A percentile compares a stretch with the other conserved stretches of the same genome.
Conservation (phyloP, 768 basidiomycete genomes). For the Boletus sp. region DNA sequence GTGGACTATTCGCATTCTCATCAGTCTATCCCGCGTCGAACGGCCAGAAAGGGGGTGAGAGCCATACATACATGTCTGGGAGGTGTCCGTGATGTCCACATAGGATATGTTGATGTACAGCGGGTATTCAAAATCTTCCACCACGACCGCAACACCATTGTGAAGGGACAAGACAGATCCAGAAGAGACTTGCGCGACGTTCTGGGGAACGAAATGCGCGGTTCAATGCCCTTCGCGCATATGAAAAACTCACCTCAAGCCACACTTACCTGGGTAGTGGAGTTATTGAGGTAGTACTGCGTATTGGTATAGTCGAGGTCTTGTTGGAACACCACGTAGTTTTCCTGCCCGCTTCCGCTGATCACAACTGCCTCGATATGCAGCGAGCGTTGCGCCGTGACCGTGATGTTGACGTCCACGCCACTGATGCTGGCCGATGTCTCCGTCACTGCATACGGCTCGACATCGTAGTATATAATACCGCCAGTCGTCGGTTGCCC, state of each 20-base stretch:
- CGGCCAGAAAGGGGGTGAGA: background rate
- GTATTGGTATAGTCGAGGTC: slow-evolving; percentile 55
- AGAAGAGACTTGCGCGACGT: slow-evolving; percentile 46
- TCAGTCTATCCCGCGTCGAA: background rate
- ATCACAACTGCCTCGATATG: slow-evolving; percentile 60
- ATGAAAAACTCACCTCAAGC: background rate
- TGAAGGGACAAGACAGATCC: slow-evolving; percentile 50
- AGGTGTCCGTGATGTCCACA: slow-evolving; percentile 30
- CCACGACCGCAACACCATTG: slow-evolving; percentile 39
- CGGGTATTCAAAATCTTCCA: slow-evolving; percentile 56
- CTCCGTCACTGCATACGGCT: slow-evolving; percentile 52
- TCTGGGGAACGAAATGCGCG: slow-evolving; percentile 30
- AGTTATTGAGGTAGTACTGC: slow-evolving; percentile 56
- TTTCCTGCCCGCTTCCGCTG: slow-evolving; percentile 57
- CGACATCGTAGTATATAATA: slow-evolving; percentile 55
- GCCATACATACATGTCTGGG: slow-evolving; percentile 21
- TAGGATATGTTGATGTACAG: slow-evolving; percentile 41
- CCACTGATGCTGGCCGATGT: slow-evolving; percentile 42
- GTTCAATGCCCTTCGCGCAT: background rate
- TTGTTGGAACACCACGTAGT: slow-evolving; percentile 60
- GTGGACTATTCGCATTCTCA: slow-evolving; percentile 36
- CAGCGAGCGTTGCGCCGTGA: slow-evolving; percentile 54
- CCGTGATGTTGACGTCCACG: slow-evolving; percentile 57
- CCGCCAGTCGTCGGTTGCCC: slow-evolving; percentile 62
- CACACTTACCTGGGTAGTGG: slow-evolving; percentile 36